Evolutionary conservation across 768 basidiomycete genomes (phyloP), one percentile per base, ranked within the genome.

Genomic region (Leccinum incarnatum): DNA sequence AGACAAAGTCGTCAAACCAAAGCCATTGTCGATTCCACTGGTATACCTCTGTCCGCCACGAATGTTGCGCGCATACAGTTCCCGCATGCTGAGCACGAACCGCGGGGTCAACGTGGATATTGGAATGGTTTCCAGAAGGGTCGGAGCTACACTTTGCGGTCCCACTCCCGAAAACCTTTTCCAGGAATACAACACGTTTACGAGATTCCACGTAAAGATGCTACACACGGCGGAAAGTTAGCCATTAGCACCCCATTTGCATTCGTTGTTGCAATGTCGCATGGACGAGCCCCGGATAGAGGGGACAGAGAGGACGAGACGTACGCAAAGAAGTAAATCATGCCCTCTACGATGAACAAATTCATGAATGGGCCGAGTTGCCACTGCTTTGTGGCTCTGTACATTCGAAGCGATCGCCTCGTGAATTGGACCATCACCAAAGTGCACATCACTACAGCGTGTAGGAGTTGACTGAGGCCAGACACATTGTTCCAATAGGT

Each of bases 271-370:
- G 7, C 17, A 40, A 40, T 40, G 40, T 40, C n/a, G 9, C 40
- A 40, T 4, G 9, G 46, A 8, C 21, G 46, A 47, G 46, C 14
- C 5, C 2, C 5, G 21, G 14, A 23, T 12, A 47, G 7, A 49
- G 21, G 10, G 7, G 8, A 29, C 15, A n/a, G 17, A 50, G 19
- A 55, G 17, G 6, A 11, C 27, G 32, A 29, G 46, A 62, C 59
- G 17, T 32, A 61, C 61, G 51, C 54, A 42, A 58, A 14, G 50
- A 58, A 59, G 56, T 61, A 48, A 3, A 49, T 23, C 25, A 29
- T 6, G 27, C 27, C 23, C 27, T 49, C 48, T 11, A 15, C 15
- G 27, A 45, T 36, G 6, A 62, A 51, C 12, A 62, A 51, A 2
- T 29, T 56, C 42, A 53, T 6, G 25, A 53, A 61, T 2, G 19